Evolutionary conservation across 495 filamentous ascomycete genomes (phyloP).

Genomic region (Sabuloglossum arenarium): DNA sequence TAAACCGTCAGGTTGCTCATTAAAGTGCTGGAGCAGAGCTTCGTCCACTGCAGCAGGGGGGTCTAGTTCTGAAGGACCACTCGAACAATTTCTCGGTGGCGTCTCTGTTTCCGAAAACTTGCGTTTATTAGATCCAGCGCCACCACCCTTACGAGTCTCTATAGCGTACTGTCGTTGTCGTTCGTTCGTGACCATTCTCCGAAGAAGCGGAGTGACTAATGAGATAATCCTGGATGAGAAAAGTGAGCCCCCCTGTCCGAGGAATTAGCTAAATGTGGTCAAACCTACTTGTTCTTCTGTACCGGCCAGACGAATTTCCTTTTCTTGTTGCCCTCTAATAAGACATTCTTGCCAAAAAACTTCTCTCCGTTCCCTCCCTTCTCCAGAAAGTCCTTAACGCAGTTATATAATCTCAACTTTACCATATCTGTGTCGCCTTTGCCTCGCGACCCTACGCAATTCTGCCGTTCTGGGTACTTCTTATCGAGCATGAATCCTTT

Average conservation of each 20-base stretch:
- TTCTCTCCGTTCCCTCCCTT: conserved; percentile 32
- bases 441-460: conserved; percentile 37
- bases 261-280: not conserved
- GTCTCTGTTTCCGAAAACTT: conserved; percentile 19
- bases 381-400: conserved; percentile 35
- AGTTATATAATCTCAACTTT: conserved; percentile 36
- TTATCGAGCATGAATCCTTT: conserved; percentile 41
- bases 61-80: not conserved
- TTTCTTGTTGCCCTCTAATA: conserved; percentile 16
- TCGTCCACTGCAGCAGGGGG: not conserved
- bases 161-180: conserved; percentile 39
- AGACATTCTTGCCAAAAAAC: conserved; percentile 30
- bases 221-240: conserved; percentile 22
- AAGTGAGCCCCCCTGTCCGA: not conserved
- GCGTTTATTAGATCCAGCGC: conserved; percentile 20
- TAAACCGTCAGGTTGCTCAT: not conserved
- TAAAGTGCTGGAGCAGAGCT: not conserved
- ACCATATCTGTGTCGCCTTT: conserved; percentile 38
- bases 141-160: conserved; percentile 31
- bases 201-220: conserved; percentile 33
- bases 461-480: conserved; percentile 30
- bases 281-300: conserved; percentile 25
- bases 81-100: not conserved
- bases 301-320: conserved; percentile 32
- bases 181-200: conserved; percentile 45